These are phyloP conservation scores for Colletotrichum sp. DNA, from an alignment of 2,329 filamentous ascomycete species.

Conservation along the genomic window DNA sequence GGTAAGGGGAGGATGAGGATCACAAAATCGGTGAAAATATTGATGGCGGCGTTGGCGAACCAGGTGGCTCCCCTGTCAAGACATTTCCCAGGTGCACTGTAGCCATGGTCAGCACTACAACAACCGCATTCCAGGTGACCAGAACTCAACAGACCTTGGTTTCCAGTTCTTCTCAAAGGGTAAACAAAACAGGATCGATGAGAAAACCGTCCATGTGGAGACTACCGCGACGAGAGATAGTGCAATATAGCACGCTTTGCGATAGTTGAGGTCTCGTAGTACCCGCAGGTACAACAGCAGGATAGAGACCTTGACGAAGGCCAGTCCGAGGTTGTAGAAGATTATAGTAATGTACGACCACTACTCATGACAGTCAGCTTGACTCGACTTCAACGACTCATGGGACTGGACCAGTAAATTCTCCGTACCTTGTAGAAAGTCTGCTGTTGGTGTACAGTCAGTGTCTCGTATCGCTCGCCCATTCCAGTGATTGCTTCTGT, in stretches of 20 bases:
- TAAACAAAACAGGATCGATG: slow-evolving; percentile 25
- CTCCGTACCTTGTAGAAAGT: slow-evolving; percentile 4
- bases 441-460: neutral
- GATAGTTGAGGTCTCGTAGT: slow-evolving; percentile 26
- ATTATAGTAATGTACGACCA: slow-evolving; percentile 23
- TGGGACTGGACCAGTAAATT: neutral
- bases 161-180: slow-evolving; percentile 26
- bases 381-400: neutral
- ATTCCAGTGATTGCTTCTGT: neutral
- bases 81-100: neutral
- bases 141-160: neutral
- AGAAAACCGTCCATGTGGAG: slow-evolving; percentile 16
- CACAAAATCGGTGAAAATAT: slow-evolving; percentile 28
- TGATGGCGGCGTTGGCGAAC: slow-evolving; percentile 25
- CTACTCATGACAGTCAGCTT: neutral
- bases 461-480: neutral
- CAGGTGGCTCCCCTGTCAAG: neutral
- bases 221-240: slow-evolving; percentile 23
- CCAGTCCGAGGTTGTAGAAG: slow-evolving; percentile 26
- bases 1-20: slow-evolving; percentile 30
- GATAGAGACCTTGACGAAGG: slow-evolving; percentile 28
- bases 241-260: slow-evolving; percentile 18
- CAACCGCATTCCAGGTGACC: fast-evolving
- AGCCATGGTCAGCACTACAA: neutral
- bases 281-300: slow-evolving; percentile 29